Percentiles rank a stretch among this genome's conserved stretches.
These are phyloP conservation scores for Marsdenia floribunda DNA, from an alignment of 257 asterid genomes.

Conservation along the genomic window DNA sequence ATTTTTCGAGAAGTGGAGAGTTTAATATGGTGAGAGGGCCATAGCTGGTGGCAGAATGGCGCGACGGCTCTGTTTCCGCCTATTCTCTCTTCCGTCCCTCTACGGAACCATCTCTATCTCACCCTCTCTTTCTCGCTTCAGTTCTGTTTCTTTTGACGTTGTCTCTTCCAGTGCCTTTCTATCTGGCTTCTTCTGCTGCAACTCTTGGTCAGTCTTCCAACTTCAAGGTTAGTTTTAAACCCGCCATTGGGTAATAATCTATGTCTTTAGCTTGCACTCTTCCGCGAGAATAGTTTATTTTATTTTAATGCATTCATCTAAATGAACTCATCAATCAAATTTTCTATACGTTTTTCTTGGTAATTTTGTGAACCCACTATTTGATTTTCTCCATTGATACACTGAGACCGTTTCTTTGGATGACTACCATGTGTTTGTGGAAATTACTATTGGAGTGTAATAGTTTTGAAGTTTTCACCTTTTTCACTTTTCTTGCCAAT, in stretches of 20 bases:
- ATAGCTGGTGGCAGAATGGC: conserved; percentile 7
- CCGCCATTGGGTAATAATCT: neutral
- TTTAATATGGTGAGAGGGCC: neutral
- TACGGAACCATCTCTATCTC: conserved; percentile 1
- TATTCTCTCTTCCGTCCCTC: conserved; percentile 8
- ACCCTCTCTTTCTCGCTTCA: neutral
- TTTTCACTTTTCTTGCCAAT: neutral
- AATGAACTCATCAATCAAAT: neutral
- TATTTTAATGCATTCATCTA: too few species aligned
- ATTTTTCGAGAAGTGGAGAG: neutral
- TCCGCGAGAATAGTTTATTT: neutral
- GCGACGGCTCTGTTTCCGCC: conserved; percentile 18
- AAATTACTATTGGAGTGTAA: conserved; percentile 5
- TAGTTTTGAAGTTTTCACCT: neutral
- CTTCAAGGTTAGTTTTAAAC: conserved; percentile 32
- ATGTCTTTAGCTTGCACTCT: neutral
- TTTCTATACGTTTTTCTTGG: neutral
- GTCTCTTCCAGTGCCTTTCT: neutral
- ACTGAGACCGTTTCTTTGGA: neutral
- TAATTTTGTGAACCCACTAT: neutral
- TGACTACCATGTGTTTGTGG: conserved; percentile 13
- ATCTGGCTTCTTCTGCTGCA: conserved; percentile 3
- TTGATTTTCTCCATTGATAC: neutral
- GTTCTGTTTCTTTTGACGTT: neutral
- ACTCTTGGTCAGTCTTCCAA: conserved; percentile 16